Percentiles rank a stretch among this genome's conserved stretches.
Evolutionary conservation across 306 rosid species (phyloP).

Genomic region (Senna tora): DNA sequence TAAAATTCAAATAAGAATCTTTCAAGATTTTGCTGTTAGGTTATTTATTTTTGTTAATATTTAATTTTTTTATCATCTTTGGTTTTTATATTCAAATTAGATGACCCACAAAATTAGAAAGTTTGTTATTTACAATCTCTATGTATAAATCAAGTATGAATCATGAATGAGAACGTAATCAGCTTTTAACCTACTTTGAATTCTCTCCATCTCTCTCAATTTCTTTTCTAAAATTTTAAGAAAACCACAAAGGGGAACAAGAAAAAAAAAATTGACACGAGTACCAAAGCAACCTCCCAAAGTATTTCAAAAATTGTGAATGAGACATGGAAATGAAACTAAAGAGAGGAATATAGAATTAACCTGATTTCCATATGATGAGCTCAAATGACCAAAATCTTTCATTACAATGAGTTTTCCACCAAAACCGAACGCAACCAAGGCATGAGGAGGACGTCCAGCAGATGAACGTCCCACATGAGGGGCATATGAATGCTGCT

Average conservation of each 20-base stretch:
- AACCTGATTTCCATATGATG: slow-evolving; percentile 74
- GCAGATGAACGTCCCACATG: slow-evolving; percentile 64
- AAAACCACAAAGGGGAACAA: background rate
- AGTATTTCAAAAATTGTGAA: slow-evolving; percentile 26
- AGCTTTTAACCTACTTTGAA: no score
- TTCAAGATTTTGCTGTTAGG: no score
- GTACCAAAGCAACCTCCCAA: slow-evolving; percentile 1
- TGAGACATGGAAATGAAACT: slow-evolving; percentile 25
- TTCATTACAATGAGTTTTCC: slow-evolving; percentile 87
- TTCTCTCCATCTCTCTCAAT: no score
- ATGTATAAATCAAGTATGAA: no score
- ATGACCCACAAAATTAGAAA: no score
- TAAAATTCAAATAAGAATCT: no score
- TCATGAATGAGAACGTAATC: no score
- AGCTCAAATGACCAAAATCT: slow-evolving; percentile 49
- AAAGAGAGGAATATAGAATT: slow-evolving; percentile 36
- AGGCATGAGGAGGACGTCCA: slow-evolving; percentile 87
- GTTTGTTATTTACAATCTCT: no score
- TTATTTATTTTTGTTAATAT: no score
- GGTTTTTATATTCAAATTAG: no score
- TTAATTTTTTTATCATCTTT: no score
- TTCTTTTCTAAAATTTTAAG: no score
- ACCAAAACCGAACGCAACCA: slow-evolving; percentile 86
- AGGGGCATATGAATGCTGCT: slow-evolving; percentile 60
- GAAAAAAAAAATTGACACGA: background rate